These are phyloP conservation scores for Saccharum hybrid DNA, from an alignment of 202 grass and related monocot species.

Conservation along the genomic window DNA sequence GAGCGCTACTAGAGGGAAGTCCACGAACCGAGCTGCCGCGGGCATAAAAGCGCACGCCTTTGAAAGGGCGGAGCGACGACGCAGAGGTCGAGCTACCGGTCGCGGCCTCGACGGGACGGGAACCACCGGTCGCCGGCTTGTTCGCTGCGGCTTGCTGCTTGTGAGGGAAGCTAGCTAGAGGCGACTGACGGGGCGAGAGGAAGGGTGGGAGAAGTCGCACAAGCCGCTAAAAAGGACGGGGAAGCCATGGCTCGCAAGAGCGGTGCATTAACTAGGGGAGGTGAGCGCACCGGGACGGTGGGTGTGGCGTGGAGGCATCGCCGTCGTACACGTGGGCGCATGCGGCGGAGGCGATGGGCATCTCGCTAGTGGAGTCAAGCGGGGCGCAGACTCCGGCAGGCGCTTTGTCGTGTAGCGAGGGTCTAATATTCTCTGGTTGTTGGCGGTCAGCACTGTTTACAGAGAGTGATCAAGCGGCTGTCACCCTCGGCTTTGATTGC, in stretches of 20 bases:
- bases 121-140: slow-evolving; percentile 47
- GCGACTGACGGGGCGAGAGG: background rate
- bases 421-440: slow-evolving; percentile 44
- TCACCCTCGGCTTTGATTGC: slow-evolving; percentile 35
- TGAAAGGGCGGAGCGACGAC: background rate
- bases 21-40: slow-evolving; percentile 43
- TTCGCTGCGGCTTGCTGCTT: slow-evolving; percentile 20
- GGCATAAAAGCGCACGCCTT: slow-evolving; percentile 44
- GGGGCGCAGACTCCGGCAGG: slow-evolving; percentile 34
- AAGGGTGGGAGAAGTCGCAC: background rate
- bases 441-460: background rate
- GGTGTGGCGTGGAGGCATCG: slow-evolving; percentile 42
- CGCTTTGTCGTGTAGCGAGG: slow-evolving; percentile 60
- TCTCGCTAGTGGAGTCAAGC: slow-evolving; percentile 59
- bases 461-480: slow-evolving; percentile 7
- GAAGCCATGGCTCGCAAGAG: background rate
- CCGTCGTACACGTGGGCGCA: slow-evolving; percentile 55
- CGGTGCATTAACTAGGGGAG: slow-evolving; percentile 49
- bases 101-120: background rate
- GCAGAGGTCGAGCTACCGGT: slow-evolving; percentile 49
- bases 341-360: slow-evolving; percentile 43
- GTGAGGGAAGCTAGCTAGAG: background rate
- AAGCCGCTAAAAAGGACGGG: slow-evolving; percentile 22
- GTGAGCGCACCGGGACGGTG: slow-evolving; percentile 46
- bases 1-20: background rate